These are phyloP conservation scores for Penicillium sp. DNA, from an alignment of 2,329 filamentous ascomycete species.

Conservation along the genomic window DNA sequence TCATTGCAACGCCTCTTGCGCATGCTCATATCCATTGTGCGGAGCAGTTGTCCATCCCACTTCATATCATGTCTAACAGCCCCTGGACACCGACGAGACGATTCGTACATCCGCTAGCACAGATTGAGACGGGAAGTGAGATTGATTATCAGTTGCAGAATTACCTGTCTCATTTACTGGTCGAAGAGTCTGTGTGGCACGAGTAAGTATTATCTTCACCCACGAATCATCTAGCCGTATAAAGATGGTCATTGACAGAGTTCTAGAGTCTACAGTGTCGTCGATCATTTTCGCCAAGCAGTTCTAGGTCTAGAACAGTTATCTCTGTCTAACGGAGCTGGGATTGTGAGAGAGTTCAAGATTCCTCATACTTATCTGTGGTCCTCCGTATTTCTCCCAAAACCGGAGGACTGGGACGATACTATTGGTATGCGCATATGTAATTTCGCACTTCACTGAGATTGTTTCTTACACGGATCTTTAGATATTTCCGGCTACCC, in stretches of 20 bases:
- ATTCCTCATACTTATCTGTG: slow-evolving; percentile 11
- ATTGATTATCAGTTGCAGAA: slow-evolving; percentile 3
- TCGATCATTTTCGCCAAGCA: neutral
- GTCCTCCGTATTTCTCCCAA: neutral
- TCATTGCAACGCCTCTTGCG: slow-evolving; percentile 11
- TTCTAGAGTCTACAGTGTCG: neutral
- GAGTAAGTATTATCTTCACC: slow-evolving; percentile 1
- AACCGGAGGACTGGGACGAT: slow-evolving; percentile 4
- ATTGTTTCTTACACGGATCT: neutral
- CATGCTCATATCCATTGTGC: slow-evolving; percentile 14
- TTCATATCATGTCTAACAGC: slow-evolving; percentile 10
- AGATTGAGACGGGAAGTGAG: neutral
- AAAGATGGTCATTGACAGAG: neutral
- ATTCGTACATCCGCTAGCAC: slow-evolving; percentile 7
- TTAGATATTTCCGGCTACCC: neutral
- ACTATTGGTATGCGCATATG: neutral
- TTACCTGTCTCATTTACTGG: slow-evolving; percentile 6
- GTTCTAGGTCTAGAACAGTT: neutral
- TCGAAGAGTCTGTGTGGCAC: slow-evolving; percentile 2
- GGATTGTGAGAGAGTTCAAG: neutral
- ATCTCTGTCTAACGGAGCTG: neutral
- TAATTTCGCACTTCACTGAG: neutral
- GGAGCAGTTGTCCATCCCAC: slow-evolving; percentile 5
- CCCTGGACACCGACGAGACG: slow-evolving; percentile 9
- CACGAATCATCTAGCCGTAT: neutral